Percentiles rank a stretch among this genome's conserved stretches.
Conservation (phyloP, 139 green algal species). For the Tetraselmis striata region DNA sequence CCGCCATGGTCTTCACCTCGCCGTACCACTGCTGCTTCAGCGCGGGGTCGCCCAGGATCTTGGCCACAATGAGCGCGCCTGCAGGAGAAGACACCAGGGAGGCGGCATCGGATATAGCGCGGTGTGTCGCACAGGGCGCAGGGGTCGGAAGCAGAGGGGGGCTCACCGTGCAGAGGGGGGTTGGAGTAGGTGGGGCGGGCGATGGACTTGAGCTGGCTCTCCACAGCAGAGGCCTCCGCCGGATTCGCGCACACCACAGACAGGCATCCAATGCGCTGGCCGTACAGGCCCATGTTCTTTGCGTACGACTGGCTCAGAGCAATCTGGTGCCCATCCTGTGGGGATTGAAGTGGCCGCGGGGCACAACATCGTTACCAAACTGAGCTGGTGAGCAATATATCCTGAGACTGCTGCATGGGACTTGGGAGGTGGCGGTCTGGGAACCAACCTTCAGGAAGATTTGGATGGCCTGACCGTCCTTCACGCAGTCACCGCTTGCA, state of each 20-base stretch:
- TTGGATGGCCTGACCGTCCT: constrained; percentile 64
- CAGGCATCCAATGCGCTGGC: constrained; percentile 57
- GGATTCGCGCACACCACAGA: constrained; percentile 44
- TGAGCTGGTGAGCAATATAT: no score
- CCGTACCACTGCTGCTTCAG: constrained; percentile 77
- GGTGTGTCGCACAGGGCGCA: no score
- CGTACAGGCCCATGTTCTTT: constrained; percentile 90
- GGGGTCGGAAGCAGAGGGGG: no score
- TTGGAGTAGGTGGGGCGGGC: constrained; percentile 72
- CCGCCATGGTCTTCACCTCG: constrained; percentile 79
- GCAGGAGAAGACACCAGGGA: no score
- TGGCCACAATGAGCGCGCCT: constrained; percentile 60
- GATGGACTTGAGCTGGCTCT: constrained; percentile 50
- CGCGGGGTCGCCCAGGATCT: constrained; percentile 50
- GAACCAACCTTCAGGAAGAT: constrained; percentile 59
- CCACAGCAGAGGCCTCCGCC: constrained; percentile 29
- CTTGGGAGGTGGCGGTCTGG: no score
- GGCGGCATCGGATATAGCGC: no score
- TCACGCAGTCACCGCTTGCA: constrained; percentile 74
- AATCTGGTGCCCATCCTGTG: constrained; percentile 56
- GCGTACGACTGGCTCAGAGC: constrained; percentile 60
- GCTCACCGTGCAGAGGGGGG: constrained; percentile 62
- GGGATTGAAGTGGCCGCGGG: background rate
- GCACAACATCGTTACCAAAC: no score
- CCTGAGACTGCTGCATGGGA: no score